A percentile compares a stretch with the other conserved stretches of the same genome.
These are phyloP conservation scores for Pichia sp. DNA, from an alignment of 1,139 yeast species.

Conservation along the genomic window DNA sequence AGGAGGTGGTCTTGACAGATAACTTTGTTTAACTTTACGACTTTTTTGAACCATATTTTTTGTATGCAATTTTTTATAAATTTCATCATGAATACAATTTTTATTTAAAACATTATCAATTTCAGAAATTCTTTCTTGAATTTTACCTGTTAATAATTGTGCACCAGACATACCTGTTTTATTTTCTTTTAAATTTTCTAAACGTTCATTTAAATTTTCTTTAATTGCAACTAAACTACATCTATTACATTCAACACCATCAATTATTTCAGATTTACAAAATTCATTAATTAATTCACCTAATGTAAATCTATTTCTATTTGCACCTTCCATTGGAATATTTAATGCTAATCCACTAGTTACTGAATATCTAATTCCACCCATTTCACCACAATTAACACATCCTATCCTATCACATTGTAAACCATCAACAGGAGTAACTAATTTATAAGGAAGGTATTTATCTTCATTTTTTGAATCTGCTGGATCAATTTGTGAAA, in stretches of 20 bases:
- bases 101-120: conserved; percentile 54
- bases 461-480: conserved; percentile 35
- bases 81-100: conserved; percentile 73
- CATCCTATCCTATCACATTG: conserved; percentile 87
- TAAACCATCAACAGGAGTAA: conserved; percentile 88
- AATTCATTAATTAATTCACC: conserved; percentile 61
- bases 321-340: conserved; percentile 40
- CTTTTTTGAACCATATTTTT: conserved; percentile 71
- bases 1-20: conserved; percentile 79
- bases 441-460: conserved; percentile 48
- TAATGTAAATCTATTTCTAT: conserved; percentile 41
- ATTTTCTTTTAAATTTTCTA: conserved; percentile 30
- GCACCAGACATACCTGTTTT: conserved; percentile 13
- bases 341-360: conserved; percentile 76
- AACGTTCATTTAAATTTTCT: conserved; percentile 42
- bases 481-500: conserved; percentile 68
- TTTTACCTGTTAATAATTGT: conserved; percentile 38
- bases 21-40: conserved; percentile 75
- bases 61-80: conserved; percentile 66
- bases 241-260: conserved; percentile 88
- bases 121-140: conserved; percentile 46
- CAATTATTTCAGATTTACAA: conserved; percentile 76
- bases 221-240: conserved; percentile 69
- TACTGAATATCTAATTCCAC: conserved; percentile 81
- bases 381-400: conserved; percentile 83